phyloP scores from a whole-genome alignment of 768 basidiomycete genomes.

The Pseudohyphozyma bogoriensis region DNA sequence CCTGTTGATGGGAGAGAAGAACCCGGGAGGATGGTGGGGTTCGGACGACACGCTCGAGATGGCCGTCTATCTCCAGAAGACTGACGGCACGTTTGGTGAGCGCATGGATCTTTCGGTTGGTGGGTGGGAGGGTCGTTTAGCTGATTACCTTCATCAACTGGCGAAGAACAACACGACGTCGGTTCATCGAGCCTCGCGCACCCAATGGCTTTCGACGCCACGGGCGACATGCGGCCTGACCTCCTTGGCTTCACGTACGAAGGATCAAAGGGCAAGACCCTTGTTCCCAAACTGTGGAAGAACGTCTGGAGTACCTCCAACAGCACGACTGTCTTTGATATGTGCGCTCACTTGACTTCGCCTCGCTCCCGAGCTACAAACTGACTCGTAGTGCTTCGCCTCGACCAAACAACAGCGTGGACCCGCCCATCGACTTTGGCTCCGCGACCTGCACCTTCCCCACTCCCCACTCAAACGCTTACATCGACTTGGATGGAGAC shows the following conservation, averaged over 20 bases:
- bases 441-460: slow-evolving; percentile 53
- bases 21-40: slow-evolving; percentile 42
- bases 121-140: neutral
- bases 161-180: slow-evolving; percentile 33
- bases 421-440: slow-evolving; percentile 21
- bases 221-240: slow-evolving; percentile 83
- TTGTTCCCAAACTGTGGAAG: slow-evolving; percentile 53
- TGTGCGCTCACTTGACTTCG: slow-evolving; percentile 47
- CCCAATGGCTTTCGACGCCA: slow-evolving; percentile 73
- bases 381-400: no score
- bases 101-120: neutral
- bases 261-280: slow-evolving; percentile 42
- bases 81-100: slow-evolving; percentile 36
- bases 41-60: slow-evolving; percentile 48
- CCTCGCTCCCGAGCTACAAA: no score
- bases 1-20: slow-evolving; percentile 66
- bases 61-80: slow-evolving; percentile 54
- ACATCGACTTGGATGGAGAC: slow-evolving; percentile 88
- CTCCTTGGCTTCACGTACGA: slow-evolving; percentile 58
- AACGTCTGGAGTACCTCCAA: slow-evolving; percentile 64
- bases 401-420: neutral
- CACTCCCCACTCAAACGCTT: slow-evolving; percentile 87
- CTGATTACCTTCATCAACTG: neutral
- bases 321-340: slow-evolving; percentile 50
- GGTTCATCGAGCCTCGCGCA: slow-evolving; percentile 62